Conservation (phyloP, 2,329 filamentous ascomycete genomes). For the Arthrobotrys conoides region DNA sequence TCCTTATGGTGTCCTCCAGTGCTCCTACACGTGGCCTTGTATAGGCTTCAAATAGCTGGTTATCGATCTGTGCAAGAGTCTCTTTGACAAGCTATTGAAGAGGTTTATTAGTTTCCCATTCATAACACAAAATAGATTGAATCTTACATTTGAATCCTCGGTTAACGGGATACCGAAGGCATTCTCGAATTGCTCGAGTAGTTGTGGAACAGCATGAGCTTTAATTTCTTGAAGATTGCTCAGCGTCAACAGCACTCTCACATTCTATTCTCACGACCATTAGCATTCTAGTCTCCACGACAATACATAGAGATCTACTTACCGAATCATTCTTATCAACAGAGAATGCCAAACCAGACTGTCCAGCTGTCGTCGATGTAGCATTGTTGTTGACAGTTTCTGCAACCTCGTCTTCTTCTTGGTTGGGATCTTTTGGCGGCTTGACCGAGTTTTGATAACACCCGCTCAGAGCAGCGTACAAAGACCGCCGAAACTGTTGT, state of each 20-base stretch:
- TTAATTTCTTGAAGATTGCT: constrained; percentile 91
- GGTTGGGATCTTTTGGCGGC: constrained; percentile 75
- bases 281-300: constrained; percentile 4
- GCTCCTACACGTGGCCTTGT: constrained; percentile 80
- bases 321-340: constrained; percentile 60
- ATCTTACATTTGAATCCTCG: constrained; percentile 80
- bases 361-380: constrained; percentile 41
- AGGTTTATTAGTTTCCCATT: constrained; percentile 6
- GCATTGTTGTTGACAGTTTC: constrained; percentile 66
- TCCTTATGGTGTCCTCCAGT: constrained; percentile 78
- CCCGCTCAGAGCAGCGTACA: constrained; percentile 93
- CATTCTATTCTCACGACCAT: constrained; percentile 73
- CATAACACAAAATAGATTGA: too few relatives aligned
- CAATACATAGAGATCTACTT: background rate
- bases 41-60: constrained; percentile 91
- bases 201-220: constrained; percentile 83
- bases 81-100: constrained; percentile 79
- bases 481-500: constrained; percentile 89
- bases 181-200: constrained; percentile 94
- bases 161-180: constrained; percentile 94
- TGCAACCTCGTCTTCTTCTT: constrained; percentile 70
- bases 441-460: constrained; percentile 97
- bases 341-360: constrained; percentile 56
- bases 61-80: constrained; percentile 90
- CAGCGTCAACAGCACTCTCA: constrained; percentile 92